phyloP scores from a whole-genome alignment of 208 protist genomes.

The Leishmania turanica region DNA sequence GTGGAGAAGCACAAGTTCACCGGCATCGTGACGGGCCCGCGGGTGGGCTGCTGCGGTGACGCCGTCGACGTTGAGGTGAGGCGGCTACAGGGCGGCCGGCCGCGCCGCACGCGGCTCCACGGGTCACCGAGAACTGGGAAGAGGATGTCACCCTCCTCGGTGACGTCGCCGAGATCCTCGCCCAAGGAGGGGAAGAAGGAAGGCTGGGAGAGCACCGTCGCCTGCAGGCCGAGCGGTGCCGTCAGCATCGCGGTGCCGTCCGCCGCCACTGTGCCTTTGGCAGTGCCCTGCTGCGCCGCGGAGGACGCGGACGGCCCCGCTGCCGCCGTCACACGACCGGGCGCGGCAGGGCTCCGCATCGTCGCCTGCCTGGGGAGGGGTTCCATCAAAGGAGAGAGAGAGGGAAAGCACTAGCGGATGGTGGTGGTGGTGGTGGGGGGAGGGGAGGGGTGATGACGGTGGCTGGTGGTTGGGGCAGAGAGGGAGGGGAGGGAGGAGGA shows the following conservation, averaged over 20 bases:
- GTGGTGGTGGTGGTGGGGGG: background rate
- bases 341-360: background rate
- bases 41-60: background rate
- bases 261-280: background rate
- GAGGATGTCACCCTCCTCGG: conserved; percentile 79
- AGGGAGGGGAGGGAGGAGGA: no score
- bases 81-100: background rate
- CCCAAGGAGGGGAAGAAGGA: conserved; percentile 33
- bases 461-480: background rate
- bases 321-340: background rate
- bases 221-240: conserved; percentile 58
- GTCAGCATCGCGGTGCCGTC: conserved; percentile 41
- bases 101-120: conserved; percentile 13
- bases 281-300: background rate
- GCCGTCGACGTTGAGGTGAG: background rate
- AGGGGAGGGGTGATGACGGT: background rate
- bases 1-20: conserved; percentile 17
- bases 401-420: background rate
- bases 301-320: background rate
- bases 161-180: conserved; percentile 37
- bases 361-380: background rate
- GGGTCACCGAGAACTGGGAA: conserved; percentile 51
- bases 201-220: conserved; percentile 55
- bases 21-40: background rate
- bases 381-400: background rate